A percentile compares a stretch with the other conserved stretches of the same genome.
These are phyloP conservation scores for Fonsecaea multimorphosa DNA, from an alignment of 2,329 filamentous ascomycete species.

Conservation along the genomic window DNA sequence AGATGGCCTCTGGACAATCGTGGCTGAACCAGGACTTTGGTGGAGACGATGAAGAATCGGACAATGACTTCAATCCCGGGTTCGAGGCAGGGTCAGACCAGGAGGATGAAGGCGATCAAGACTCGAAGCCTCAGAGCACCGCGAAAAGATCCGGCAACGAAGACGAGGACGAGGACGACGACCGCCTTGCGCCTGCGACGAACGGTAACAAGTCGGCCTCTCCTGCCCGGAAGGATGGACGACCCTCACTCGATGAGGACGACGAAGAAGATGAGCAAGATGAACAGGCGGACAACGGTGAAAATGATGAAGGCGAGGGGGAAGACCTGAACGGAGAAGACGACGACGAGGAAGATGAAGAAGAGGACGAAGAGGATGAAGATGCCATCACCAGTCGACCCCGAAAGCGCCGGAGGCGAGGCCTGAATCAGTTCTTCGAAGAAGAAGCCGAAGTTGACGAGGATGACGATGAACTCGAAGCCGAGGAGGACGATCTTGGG, in stretches of 20 bases:
- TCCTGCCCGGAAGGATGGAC: slow-evolving; percentile 29
- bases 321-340: slow-evolving; percentile 55
- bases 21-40: slow-evolving; percentile 58
- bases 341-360: slow-evolving; percentile 58
- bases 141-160: slow-evolving; percentile 27
- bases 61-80: slow-evolving; percentile 87
- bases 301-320: slow-evolving; percentile 49
- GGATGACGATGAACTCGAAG: slow-evolving; percentile 83
- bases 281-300: slow-evolving; percentile 47
- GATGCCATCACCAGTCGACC: slow-evolving; percentile 64
- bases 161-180: slow-evolving; percentile 37
- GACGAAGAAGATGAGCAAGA: slow-evolving; percentile 56
- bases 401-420: slow-evolving; percentile 75
- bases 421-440: slow-evolving; percentile 89
- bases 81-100: slow-evolving; percentile 76
- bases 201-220: slow-evolving; percentile 30
- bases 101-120: slow-evolving; percentile 56
- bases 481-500: slow-evolving; percentile 87
- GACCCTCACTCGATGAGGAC: slow-evolving; percentile 51
- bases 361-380: slow-evolving; percentile 50
- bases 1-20: slow-evolving; percentile 49
- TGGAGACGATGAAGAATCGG: slow-evolving; percentile 65
- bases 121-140: slow-evolving; percentile 37
- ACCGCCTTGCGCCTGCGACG: slow-evolving; percentile 15
- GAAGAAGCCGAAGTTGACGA: slow-evolving; percentile 97